Evolutionary conservation across 306 rosid genomes (phyloP), one percentile per base, ranked within the genome.

Genomic region (Carpinus viminea): DNA sequence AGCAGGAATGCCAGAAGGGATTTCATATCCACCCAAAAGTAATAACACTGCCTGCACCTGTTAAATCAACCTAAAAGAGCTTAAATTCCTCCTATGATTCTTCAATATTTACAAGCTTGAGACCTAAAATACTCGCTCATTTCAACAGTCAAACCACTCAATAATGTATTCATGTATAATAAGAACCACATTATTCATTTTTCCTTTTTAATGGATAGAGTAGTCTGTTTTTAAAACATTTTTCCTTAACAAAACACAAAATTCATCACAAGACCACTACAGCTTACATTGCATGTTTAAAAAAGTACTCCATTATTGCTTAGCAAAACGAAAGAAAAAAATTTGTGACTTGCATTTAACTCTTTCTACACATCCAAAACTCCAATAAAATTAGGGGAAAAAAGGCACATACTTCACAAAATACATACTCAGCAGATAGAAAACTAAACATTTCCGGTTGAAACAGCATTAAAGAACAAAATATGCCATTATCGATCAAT

Each of bases 21-120:
- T 75, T 74, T 87, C 88, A 80, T 82, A 85, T 74, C 91, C 91
- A 15, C 91, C 91, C 81, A 87, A 79, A 66, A 87, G 91, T 68
- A 87, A 85, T 74, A 87, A 76, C 53, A 87, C 91, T 2, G 91
- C 88, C 82, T 87, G 91, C 73, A 87, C 91, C 91, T 87, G 79
- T 55, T 59, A 81, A 68, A 51, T 26, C 68, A 77, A 74, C 79
- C 79, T 72, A 7, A 15, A 17, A 76, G 71, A 15, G 13, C 70
- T 43, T 78, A 70, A 41, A 61, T 28, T 34, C 18, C 52, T 71
- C 41, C 24, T 17, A 16, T 48, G 11, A 5, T 55, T 24, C 52
- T 21, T 45, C 54, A 74, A 7, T 53, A 48, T 45, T n/a, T 41
- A 78, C 59, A 73, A 70, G 59, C 12, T 70, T 24, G 31, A 46